Evolutionary conservation across 2,329 filamentous ascomycete species (phyloP).

Genomic region (Madurella mycetomatis): DNA sequence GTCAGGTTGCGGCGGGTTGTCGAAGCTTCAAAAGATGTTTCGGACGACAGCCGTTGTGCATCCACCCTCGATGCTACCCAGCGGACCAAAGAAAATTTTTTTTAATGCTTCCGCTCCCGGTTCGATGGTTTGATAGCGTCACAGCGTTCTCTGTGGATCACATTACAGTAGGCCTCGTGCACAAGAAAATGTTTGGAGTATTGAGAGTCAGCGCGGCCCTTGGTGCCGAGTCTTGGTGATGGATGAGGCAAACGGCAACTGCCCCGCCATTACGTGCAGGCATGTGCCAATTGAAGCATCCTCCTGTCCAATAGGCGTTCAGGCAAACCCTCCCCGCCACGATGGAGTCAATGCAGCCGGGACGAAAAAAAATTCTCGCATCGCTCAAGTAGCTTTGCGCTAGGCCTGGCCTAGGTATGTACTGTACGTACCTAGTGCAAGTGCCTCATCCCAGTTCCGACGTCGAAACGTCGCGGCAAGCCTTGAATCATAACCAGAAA

Average conservation of each 20-base stretch:
- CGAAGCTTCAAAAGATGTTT: background rate
- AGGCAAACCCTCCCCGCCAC: slow-evolving; percentile 10
- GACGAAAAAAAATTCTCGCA: slow-evolving; percentile 23
- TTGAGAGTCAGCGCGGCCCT: no score
- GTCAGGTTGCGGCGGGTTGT: background rate
- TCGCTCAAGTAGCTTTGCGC: slow-evolving; percentile 1
- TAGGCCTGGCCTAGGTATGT: background rate
- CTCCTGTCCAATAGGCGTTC: background rate
- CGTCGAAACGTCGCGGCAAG: slow-evolving; percentile 22
- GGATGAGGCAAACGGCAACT: background rate
- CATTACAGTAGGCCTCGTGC: no score
- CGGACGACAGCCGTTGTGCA: no score
- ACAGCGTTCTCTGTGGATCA: no score
- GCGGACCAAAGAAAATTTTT: no score
- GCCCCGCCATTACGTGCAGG: background rate
- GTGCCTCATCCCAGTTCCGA: slow-evolving; percentile 9
- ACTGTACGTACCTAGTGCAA: background rate
- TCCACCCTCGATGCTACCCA: no score
- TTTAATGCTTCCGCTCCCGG: no score
- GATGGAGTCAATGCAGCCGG: slow-evolving; percentile 7
- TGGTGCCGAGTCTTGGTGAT: no score
- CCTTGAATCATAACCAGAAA: slow-evolving; percentile 17
- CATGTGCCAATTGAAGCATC: no score
- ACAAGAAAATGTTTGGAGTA: no score
- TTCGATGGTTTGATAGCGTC: no score